phyloP scores from a whole-genome alignment of 73 alveolate genomes.

The Effrenium voratum region DNA sequence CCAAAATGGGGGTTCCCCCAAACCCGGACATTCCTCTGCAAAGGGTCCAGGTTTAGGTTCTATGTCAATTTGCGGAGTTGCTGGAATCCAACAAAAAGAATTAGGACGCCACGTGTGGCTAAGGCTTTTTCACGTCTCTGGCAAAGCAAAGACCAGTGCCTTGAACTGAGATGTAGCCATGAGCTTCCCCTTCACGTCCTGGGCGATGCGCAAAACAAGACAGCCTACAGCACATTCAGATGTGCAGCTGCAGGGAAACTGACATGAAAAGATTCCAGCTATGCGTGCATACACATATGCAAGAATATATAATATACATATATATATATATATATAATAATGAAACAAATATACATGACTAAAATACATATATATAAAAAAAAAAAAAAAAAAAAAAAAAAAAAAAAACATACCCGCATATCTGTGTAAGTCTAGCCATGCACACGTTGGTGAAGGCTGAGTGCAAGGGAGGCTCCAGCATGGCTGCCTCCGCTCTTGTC shows the following conservation, averaged over 20 bases:
- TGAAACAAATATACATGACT: not conserved
- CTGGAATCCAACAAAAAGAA: not conserved
- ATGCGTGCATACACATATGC: not conserved
- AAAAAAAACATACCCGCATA: too few species aligned
- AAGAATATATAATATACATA: not conserved
- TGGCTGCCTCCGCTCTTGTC: too few species aligned
- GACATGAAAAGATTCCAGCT: too few species aligned
- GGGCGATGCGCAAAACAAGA: not conserved
- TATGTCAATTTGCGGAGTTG: not conserved
- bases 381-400: too few species aligned
- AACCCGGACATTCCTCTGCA: not conserved
- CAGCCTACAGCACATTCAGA: too few species aligned
- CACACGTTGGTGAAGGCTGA: too few species aligned
- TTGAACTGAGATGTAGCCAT: constrained; percentile 34
- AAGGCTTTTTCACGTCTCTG: not conserved
- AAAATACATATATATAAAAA: not conserved
- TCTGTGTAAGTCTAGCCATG: too few species aligned
- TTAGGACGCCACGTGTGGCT: not conserved
- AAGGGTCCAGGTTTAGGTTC: not conserved
- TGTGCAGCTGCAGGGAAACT: too few species aligned
- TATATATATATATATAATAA: not conserved
- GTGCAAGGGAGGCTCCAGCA: too few species aligned
- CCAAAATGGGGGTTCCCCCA: too few species aligned
- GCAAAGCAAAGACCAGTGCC: not conserved
- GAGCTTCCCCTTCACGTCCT: constrained; percentile 20